Base-by-base conservation (phyloP, 768 basidiomycete species). In the Tylopilus felleus region DNA sequence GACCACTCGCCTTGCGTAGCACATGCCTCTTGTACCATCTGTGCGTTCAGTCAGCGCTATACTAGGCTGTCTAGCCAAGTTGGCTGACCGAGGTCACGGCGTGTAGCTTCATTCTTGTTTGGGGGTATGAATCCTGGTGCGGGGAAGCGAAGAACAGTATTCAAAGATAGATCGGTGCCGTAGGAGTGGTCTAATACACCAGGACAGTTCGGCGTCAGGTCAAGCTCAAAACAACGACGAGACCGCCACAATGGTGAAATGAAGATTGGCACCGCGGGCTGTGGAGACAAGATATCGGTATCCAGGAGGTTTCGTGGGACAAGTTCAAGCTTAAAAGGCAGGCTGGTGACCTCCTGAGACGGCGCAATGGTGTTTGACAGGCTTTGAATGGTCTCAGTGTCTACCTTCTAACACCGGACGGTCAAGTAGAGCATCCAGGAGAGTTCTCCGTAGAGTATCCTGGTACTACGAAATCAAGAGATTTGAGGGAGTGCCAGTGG, bases 21-120 rank as follows among this genome's bases (percentile, higher is more conserved):
- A 23, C 61, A 62, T n/a, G 40, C 56, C 27, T 27, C 54, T 41
- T 55, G 59, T 43, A 65, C 14, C 23, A 43, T 40, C 56, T 51
- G 28, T 33, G 36, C 43, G 17, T 42, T 19, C 23, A 8, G 10
- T 65, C 17, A 60, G 55, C 14, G 36, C 22, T 21, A n/a, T 5
- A 38, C n/a, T n/a, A 19, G n/a, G 8, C 36, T 38, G 33, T 51
- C 28, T 4, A 2, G 22, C 39, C 17, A 40, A 21, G 21, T 22
- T 7, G 10, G 7, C 38, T 39, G 38, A 39, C 38, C 19, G 39
- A 19, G 39, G 39, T 21, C 5, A 40, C 21, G 4, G 39, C 4
- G 21, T 40, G 39, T 13, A 40, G 12, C 21, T 21, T 40, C 39
- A 40, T 40, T 40, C 39, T 22, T 12, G 13, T 8, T 10, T 22